Percentiles rank a stretch among this genome's conserved stretches.
Evolutionary conservation across 331 rosid species (phyloP).

Genomic region (Telfairia occidentalis): DNA sequence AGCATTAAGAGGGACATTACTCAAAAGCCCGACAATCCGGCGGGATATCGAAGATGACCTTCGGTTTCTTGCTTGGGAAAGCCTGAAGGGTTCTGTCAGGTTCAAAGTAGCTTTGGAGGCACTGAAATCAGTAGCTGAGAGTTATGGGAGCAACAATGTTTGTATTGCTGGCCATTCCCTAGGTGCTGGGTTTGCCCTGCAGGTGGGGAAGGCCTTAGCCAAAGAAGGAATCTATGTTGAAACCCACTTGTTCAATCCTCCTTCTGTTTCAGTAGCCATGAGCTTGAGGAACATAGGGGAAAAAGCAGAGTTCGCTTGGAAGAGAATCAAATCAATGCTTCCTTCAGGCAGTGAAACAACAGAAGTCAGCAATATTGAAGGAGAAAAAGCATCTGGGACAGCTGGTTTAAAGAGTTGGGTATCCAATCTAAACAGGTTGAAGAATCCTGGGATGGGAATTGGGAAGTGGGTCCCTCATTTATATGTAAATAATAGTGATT

Average conservation of each 20-base stretch:
- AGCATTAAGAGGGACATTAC: conserved; percentile 81
- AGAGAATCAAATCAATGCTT: conserved; percentile 60
- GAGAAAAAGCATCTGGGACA: background rate
- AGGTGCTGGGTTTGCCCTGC: conserved; percentile 93
- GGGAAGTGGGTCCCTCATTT: conserved; percentile 81
- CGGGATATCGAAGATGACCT: conserved; percentile 93
- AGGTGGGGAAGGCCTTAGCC: conserved; percentile 78
- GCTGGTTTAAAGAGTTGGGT: conserved; percentile 37
- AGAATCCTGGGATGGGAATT: conserved; percentile 27
- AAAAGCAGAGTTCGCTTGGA: conserved; percentile 67
- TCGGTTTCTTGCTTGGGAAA: conserved; percentile 90
- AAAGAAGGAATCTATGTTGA: conserved; percentile 74
- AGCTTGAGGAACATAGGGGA: conserved; percentile 58
- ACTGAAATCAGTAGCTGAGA: conserved; percentile 42
- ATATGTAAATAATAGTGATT: conserved; percentile 82
- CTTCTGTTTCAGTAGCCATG: conserved; percentile 79
- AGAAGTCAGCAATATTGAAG: conserved; percentile 20
- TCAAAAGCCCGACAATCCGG: conserved; percentile 63
- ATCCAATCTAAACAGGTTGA: conserved; percentile 28
- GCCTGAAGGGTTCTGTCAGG: conserved; percentile 79
- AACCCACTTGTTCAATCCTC: conserved; percentile 89
- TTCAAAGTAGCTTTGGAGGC: conserved; percentile 53
- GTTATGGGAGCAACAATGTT: conserved; percentile 60
- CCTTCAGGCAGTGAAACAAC: conserved; percentile 40
- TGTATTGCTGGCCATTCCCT: conserved; percentile 88